These are phyloP conservation scores for Claviceps pazoutovae DNA, from an alignment of 2,329 filamentous ascomycete genomes.

Conservation along the genomic window DNA sequence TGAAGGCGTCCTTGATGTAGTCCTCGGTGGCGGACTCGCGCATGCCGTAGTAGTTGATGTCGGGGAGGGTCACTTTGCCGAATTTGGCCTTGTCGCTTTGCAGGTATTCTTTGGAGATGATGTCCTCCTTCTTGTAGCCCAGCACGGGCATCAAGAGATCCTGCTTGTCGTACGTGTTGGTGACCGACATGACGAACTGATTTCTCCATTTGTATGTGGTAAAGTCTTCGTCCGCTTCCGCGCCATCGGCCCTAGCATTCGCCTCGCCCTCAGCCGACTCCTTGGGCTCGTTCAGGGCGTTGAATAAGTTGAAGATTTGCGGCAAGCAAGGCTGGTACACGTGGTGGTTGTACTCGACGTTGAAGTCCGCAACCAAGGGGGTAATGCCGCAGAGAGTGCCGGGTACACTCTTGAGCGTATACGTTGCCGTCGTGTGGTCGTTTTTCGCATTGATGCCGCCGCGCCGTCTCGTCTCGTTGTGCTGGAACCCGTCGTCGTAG, in stretches of 20 bases:
- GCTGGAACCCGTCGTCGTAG: constrained; percentile 19
- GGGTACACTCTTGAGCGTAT: constrained; percentile 29
- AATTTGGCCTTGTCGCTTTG: constrained; percentile 16
- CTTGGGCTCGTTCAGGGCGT: constrained; percentile 10
- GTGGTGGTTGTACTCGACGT: constrained; percentile 26
- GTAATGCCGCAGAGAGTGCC: constrained; percentile 28
- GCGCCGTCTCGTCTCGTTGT: constrained; percentile 13
- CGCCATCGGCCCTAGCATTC: neutral
- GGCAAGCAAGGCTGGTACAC: constrained; percentile 32
- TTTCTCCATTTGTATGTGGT: constrained; percentile 18
- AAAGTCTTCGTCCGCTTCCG: constrained; percentile 5
- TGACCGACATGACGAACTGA: constrained; percentile 20
- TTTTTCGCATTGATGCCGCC: constrained; percentile 27
- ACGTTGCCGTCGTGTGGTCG: constrained; percentile 26
- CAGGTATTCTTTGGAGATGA: constrained; percentile 17
- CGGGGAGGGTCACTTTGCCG: constrained; percentile 14
- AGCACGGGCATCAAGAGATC: constrained; percentile 16
- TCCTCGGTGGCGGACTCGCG: constrained; percentile 18
- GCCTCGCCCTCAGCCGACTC: constrained; percentile 1
- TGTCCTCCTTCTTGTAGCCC: constrained; percentile 16
- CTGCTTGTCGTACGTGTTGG: constrained; percentile 21
- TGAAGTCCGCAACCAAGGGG: constrained; percentile 28
- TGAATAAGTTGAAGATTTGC: constrained; percentile 21
- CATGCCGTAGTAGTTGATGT: constrained; percentile 23
- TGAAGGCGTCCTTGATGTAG: constrained; percentile 20